Percentiles rank a stretch among this genome's conserved stretches.
Evolutionary conservation across 202 grass and related monocot species (phyloP).

Genomic region (Zizania palustris): DNA sequence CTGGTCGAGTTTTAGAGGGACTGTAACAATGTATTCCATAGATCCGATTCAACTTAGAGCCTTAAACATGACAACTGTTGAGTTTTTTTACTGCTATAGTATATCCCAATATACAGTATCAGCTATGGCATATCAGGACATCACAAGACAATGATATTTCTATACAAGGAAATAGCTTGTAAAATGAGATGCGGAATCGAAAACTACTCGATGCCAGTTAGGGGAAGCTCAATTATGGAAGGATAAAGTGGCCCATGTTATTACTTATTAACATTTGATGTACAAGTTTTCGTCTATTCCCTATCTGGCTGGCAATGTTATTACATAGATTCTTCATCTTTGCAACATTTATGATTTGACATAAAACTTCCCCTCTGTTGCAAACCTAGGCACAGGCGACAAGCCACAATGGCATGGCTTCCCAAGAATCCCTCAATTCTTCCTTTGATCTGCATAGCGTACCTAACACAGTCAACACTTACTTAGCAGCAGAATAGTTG

Average conservation of each 20-base stretch:
- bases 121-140: neutral
- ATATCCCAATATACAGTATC: constrained; percentile 8
- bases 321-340: constrained; percentile 21
- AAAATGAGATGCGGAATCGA: neutral
- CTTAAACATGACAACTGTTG: neutral
- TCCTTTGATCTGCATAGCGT: constrained; percentile 8
- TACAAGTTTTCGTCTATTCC: constrained; percentile 17
- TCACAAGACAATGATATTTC: neutral
- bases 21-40: neutral
- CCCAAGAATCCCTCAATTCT: no score
- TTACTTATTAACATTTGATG: constrained; percentile 28
- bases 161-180: constrained; percentile 18
- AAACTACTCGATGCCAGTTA: neutral
- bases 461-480: constrained; percentile 26
- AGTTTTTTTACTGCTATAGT: neutral
- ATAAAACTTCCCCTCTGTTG: constrained; percentile 25
- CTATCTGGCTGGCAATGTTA: constrained; percentile 11
- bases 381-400: neutral
- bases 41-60: constrained; percentile 12
- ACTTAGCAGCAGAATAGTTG: constrained; percentile 38
- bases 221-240: constrained; percentile 25
- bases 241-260: neutral
- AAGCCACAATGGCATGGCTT: constrained; percentile 12
- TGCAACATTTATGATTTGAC: constrained; percentile 19
- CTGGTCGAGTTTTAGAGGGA: neutral